A percentile compares a stretch with the other conserved stretches of the same genome.
These are phyloP conservation scores for Stephania yunnanensis DNA, from an alignment of 164 flowering plant genomes.

Conservation along the genomic window DNA sequence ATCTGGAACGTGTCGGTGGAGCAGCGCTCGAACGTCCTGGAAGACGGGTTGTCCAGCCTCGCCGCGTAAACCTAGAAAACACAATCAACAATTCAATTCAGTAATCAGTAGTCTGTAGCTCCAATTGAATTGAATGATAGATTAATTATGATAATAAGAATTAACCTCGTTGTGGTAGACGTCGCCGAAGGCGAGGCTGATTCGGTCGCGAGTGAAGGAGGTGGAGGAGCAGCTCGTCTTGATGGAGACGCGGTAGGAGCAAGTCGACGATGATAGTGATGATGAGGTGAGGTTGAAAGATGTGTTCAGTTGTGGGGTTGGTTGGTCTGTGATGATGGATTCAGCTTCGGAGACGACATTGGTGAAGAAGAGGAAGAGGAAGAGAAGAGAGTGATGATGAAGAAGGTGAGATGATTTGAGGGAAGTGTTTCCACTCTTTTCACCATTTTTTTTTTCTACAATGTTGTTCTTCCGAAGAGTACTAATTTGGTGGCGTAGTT, in stretches of 20 bases:
- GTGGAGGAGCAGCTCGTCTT: conserved; percentile 74
- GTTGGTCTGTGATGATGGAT: conserved; percentile 13
- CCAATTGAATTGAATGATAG: too few species aligned
- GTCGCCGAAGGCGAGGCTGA: conserved; percentile 74
- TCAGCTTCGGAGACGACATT: conserved; percentile 14
- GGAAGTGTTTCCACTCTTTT: too few species aligned
- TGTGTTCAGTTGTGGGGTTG: conserved; percentile 25
- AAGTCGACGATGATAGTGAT: conserved; percentile 18
- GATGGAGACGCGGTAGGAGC: conserved; percentile 52
- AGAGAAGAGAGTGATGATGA: conserved; percentile 3
- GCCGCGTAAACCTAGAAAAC: conserved; percentile 56
- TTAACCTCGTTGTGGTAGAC: conserved; percentile 65
- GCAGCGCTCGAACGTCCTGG: conserved; percentile 61
- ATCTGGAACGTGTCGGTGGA: conserved; percentile 66
- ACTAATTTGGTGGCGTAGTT: too few species aligned
- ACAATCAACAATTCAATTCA: too few species aligned
- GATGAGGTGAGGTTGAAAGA: conserved; percentile 34
- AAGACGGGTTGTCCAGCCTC: conserved; percentile 61
- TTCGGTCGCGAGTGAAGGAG: conserved; percentile 49
- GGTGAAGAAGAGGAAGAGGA: conserved; percentile 10
- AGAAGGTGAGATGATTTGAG: conserved; percentile 7
- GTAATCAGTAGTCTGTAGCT: too few species aligned
- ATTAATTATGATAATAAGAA: not conserved
- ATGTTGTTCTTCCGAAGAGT: not conserved
- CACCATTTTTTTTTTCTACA: not conserved